Conservation (phyloP, 352 stramenopile genomes). For the Phytophthora crassamura region DNA sequence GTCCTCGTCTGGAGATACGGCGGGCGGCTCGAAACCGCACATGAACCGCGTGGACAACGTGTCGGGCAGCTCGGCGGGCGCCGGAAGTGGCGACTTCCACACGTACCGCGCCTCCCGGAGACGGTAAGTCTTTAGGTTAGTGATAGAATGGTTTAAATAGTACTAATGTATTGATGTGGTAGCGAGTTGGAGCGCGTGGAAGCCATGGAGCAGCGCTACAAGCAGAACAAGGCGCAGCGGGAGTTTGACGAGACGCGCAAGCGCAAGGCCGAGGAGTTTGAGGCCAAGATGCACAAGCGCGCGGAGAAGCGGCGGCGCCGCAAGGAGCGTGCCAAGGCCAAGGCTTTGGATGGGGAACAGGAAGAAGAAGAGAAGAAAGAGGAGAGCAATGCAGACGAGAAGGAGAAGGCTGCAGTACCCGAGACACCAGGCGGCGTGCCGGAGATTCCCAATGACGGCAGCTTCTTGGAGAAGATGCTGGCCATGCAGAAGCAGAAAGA, state of each 20-base stretch:
- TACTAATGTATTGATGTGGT: background rate
- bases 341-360: conserved; percentile 38
- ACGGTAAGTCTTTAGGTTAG: conserved; percentile 39
- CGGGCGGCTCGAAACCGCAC: conserved; percentile 29
- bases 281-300: conserved; percentile 72
- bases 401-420: conserved; percentile 19
- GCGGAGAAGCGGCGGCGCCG: conserved; percentile 79
- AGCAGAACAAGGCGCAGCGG: conserved; percentile 61
- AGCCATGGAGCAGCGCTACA: conserved; percentile 87
- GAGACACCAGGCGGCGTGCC: conserved; percentile 77
- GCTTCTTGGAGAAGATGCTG: conserved; percentile 80
- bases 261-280: conserved; percentile 72
- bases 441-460: conserved; percentile 84
- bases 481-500: conserved; percentile 58
- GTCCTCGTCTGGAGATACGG: too few relatives aligned
- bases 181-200: conserved; percentile 94
- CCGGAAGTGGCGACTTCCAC: conserved; percentile 97
- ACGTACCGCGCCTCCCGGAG: conserved; percentile 95
- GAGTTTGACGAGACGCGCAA: conserved; percentile 77
- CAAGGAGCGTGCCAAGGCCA: conserved; percentile 72
- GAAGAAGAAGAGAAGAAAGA: conserved; percentile 35
- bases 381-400: conserved; percentile 19
- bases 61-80: conserved; percentile 93
- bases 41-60: conserved; percentile 94
- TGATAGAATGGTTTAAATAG: background rate